Percentiles rank a stretch among this genome's conserved stretches.
phyloP scores from a whole-genome alignment of 108 stramenopile genomes.

The Nannochloropsis salina region DNA sequence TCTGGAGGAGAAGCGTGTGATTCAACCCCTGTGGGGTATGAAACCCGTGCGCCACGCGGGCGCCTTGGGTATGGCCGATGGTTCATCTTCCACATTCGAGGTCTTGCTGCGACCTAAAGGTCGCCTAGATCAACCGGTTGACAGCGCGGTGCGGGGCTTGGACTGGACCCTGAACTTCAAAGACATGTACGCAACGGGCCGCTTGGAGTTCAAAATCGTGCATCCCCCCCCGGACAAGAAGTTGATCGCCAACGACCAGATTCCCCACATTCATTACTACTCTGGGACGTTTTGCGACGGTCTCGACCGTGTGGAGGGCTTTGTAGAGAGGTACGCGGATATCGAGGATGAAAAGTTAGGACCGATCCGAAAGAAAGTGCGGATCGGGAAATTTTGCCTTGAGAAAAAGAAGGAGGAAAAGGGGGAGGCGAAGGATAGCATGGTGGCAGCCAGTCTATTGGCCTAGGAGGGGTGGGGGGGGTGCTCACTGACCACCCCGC shows the following conservation, averaged over 20 bases:
- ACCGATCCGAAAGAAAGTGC: background rate
- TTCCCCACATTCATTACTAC: background rate
- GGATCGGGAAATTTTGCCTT: background rate
- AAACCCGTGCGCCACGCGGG: background rate
- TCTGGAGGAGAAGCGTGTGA: background rate
- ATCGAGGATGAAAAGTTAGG: background rate
- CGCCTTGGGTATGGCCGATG: background rate
- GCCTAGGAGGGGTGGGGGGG: too few relatives aligned
- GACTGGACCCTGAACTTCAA: background rate
- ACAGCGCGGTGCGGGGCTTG: conserved; percentile 2
- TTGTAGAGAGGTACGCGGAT: background rate
- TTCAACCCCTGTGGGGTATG: background rate
- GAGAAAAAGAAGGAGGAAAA: conserved; percentile 11
- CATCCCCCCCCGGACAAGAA: background rate
- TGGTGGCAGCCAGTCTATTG: background rate
- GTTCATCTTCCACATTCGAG: background rate
- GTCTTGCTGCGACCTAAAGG: background rate
- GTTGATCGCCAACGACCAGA: conserved; percentile 13
- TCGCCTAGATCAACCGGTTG: background rate
- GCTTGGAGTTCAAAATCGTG: conserved; percentile 20
- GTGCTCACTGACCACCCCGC: too few relatives aligned
- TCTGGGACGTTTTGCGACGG: conserved; percentile 7
- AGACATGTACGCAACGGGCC: background rate
- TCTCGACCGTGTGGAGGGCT: background rate
- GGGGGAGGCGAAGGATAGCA: background rate